phyloP scores from a whole-genome alignment of 768 basidiomycete species.

The Hebeloma cylindrosporum region DNA sequence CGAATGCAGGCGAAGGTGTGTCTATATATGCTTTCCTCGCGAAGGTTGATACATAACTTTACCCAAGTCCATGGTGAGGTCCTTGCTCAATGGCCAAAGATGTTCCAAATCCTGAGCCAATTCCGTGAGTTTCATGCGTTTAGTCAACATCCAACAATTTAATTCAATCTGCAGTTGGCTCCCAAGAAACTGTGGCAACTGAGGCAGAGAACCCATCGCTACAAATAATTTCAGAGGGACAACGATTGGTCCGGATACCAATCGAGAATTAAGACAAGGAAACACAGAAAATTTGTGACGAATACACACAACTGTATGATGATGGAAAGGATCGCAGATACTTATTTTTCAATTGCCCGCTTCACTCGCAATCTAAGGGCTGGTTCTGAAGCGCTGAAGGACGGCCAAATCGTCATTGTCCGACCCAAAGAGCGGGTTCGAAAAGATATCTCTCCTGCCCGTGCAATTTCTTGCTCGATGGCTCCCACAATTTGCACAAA shows the following conservation, averaged over 20 bases:
- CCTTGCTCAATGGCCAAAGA: slow-evolving; percentile 77
- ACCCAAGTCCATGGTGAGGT: slow-evolving; percentile 70
- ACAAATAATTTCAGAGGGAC: slow-evolving; percentile 36
- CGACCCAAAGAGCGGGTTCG: too few species aligned
- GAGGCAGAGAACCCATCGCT: slow-evolving; percentile 19
- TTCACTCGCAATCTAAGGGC: too few species aligned
- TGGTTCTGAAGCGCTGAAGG: too few species aligned
- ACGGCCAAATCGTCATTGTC: too few species aligned
- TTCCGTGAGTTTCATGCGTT: slow-evolving; percentile 51
- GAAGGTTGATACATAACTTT: neutral
- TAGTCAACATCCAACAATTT: neutral
- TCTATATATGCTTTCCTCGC: slow-evolving; percentile 5
- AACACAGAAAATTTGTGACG: slow-evolving; percentile 19
- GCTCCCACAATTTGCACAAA: too few species aligned
- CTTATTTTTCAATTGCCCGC: too few species aligned
- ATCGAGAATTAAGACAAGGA: slow-evolving; percentile 59
- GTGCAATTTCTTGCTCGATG: too few species aligned
- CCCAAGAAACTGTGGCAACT: slow-evolving; percentile 36
- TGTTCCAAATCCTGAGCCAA: slow-evolving; percentile 73
- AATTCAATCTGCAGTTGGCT: slow-evolving; percentile 42
- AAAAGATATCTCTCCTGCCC: too few species aligned
- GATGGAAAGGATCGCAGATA: too few species aligned
- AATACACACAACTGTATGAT: too few species aligned
- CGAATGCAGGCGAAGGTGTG: slow-evolving; percentile 70
- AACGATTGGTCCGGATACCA: slow-evolving; percentile 72